Percentiles rank a stretch among this genome's conserved stretches.
Evolutionary conservation across 2,329 filamentous ascomycete genomes (phyloP).

Genomic region (Pseudopithomyces chartarum): DNA sequence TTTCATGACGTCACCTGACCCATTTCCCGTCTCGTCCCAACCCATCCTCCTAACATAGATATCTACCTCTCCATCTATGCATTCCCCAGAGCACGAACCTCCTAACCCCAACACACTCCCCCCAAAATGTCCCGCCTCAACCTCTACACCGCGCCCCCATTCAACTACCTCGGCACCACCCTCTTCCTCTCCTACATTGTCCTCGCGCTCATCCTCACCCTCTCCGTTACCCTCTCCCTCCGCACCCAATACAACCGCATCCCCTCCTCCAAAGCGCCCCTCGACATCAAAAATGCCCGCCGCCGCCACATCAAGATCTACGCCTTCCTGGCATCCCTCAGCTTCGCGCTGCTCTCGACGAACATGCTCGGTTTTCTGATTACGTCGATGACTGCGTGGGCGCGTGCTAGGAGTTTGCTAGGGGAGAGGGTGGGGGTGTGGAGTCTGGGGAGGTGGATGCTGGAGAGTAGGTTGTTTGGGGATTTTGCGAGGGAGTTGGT

Average conservation of each 20-base stretch:
- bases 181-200: conserved; percentile 40
- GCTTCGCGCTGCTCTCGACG: conserved; percentile 34
- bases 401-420: conserved; percentile 2
- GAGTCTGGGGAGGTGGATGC: conserved; percentile 33
- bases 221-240: conserved; percentile 20
- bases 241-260: conserved; percentile 22
- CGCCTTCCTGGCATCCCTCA: conserved; percentile 28
- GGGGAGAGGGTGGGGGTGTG: not conserved
- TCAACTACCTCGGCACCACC: conserved; percentile 34
- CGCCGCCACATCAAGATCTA: conserved; percentile 34
- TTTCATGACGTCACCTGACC: conserved; percentile 38
- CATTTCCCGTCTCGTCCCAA: conserved; percentile 10
- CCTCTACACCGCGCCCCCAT: conserved; percentile 28
- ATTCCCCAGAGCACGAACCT: too few species aligned
- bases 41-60: too few species aligned
- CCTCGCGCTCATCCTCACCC: conserved; percentile 29
- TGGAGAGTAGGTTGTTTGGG: conserved; percentile 31
- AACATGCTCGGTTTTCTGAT: conserved; percentile 40
- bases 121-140: conserved; percentile 11
- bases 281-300: conserved; percentile 20
- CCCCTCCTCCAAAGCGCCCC: not conserved
- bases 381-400: conserved; percentile 30
- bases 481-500: conserved; percentile 37
- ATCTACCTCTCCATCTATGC: too few species aligned
- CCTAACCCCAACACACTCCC: not conserved